Evolutionary conservation across 2,329 filamentous ascomycete species (phyloP).

Genomic region (Colletotrichum gloeosporioides): DNA sequence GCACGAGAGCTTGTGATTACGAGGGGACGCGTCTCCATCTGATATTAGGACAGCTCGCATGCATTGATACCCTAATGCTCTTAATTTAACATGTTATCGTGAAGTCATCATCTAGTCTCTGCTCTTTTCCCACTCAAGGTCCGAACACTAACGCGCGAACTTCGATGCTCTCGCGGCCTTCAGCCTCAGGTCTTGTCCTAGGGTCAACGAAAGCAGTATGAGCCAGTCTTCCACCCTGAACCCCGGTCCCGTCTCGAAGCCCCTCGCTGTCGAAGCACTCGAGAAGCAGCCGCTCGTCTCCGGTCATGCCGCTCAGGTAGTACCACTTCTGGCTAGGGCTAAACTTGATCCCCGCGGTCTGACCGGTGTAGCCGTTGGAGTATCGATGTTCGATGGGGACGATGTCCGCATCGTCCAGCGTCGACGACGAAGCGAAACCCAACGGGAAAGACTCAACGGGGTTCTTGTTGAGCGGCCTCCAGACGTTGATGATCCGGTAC

Average conservation of each 20-base stretch:
- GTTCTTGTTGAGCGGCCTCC: constrained; percentile 68
- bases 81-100: constrained; percentile 14
- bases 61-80: constrained; percentile 15
- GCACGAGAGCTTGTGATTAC: background rate
- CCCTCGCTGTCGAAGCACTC: constrained; percentile 79
- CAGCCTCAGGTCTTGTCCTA: constrained; percentile 70
- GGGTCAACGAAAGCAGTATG: constrained; percentile 85
- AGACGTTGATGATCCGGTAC: constrained; percentile 88
- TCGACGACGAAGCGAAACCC: constrained; percentile 70
- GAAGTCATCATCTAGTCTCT: background rate
- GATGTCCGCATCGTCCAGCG: constrained; percentile 67
- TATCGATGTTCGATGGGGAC: constrained; percentile 79
- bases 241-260: constrained; percentile 50
- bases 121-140: constrained; percentile 34
- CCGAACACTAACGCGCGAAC: constrained; percentile 87
- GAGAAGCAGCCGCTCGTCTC: constrained; percentile 74
- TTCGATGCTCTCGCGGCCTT: constrained; percentile 86
- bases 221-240: constrained; percentile 62
- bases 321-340: constrained; percentile 73
- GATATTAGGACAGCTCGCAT: background rate
- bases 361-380: constrained; percentile 68
- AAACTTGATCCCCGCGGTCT: constrained; percentile 74
- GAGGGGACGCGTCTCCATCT: background rate
- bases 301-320: constrained; percentile 80
- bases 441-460: constrained; percentile 72